A percentile compares a stretch with the other conserved stretches of the same genome.
Conservation (phyloP, 1,139 yeast genomes). For the Protomyces macrosporus region DNA sequence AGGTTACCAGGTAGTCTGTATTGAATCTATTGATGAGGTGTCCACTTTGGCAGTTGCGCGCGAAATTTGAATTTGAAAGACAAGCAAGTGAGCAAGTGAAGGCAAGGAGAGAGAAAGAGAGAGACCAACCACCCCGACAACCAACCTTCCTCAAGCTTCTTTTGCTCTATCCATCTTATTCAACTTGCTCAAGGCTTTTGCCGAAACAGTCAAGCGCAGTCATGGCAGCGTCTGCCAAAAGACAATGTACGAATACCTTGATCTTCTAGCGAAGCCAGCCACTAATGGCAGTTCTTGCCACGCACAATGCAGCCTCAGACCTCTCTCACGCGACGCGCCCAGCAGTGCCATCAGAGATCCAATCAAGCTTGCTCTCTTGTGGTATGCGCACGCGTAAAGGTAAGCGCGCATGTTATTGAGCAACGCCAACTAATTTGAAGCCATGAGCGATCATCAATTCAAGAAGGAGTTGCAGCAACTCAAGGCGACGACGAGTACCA, state of each 20-base stretch:
- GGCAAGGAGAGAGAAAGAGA: background rate
- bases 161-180: background rate
- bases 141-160: background rate
- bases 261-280: background rate
- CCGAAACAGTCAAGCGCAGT: too few species aligned
- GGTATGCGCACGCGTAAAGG: constrained; percentile 25
- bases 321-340: constrained; percentile 19
- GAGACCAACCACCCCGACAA: background rate
- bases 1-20: background rate
- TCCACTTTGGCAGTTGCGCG: background rate
- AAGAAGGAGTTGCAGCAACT: background rate
- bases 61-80: background rate
- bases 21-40: background rate
- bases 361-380: constrained; percentile 5
- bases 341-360: constrained; percentile 5
- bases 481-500: background rate
- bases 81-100: too few species aligned
- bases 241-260: background rate
- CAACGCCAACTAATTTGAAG: background rate
- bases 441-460: background rate
- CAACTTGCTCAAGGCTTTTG: background rate
- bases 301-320: background rate
- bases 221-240: background rate
- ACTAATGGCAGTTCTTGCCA: too few species aligned
- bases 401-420: background rate